Percentiles rank a stretch among this genome's conserved stretches.
These are phyloP conservation scores for Ogataea degrootiae DNA, from an alignment of 805 yeast genomes.

Conservation along the genomic window DNA sequence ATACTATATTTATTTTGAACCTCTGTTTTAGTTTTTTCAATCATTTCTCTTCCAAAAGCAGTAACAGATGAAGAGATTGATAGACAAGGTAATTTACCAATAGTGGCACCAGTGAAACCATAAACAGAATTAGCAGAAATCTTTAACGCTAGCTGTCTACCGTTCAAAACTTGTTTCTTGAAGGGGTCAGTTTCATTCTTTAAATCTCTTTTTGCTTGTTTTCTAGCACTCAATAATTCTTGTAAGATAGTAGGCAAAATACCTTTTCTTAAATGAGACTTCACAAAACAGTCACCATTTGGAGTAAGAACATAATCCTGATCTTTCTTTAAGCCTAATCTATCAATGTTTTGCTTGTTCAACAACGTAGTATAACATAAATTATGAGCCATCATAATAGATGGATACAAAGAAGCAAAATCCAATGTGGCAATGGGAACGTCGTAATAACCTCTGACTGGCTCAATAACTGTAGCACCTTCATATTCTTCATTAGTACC, in stretches of 20 bases:
- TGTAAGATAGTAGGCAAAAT: constrained; percentile 86
- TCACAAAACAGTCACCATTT: constrained; percentile 87
- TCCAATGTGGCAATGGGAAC: constrained; percentile 97
- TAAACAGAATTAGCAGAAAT: constrained; percentile 97
- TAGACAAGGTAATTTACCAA: constrained; percentile 93
- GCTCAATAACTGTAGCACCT: constrained; percentile 99
- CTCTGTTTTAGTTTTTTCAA: constrained; percentile 81
- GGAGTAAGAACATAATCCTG: constrained; percentile 86
- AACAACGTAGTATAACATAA: constrained; percentile 89
- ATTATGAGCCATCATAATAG: constrained; percentile 99
- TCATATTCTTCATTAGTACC: constrained; percentile 91
- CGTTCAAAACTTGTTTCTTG: constrained; percentile 87
- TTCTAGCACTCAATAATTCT: constrained; percentile 87
- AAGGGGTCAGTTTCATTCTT: constrained; percentile 94
- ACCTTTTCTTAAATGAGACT: constrained; percentile 65
- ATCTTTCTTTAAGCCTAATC: constrained; percentile 57
- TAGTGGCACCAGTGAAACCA: constrained; percentile 98
- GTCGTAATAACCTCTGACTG: constrained; percentile 90
- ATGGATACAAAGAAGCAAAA: constrained; percentile 95
- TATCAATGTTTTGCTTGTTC: constrained; percentile 61
- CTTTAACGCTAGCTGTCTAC: constrained; percentile 94
- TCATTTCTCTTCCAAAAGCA: constrained; percentile 95
- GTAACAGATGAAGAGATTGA: constrained; percentile 96
- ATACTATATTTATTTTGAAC: constrained; percentile 77
- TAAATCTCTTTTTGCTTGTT: constrained; percentile 84